These are phyloP conservation scores for Tetradesmus obliquus DNA, from an alignment of 139 green algal genomes.

Conservation along the genomic window DNA sequence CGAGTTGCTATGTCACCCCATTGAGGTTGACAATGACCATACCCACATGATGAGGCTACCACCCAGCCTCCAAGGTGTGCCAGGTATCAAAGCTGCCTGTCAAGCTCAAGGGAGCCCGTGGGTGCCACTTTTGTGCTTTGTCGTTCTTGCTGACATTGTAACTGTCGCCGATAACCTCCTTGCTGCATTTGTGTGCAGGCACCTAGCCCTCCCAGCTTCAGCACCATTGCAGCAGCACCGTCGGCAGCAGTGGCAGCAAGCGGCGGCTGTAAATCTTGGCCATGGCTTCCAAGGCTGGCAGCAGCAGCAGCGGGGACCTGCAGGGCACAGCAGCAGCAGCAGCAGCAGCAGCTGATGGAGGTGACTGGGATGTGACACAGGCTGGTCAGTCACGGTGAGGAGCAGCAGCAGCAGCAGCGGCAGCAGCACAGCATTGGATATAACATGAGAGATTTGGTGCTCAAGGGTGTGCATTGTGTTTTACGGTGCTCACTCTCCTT, in stretches of 20 bases:
- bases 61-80: too few relatives aligned
- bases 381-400: constrained; percentile 12
- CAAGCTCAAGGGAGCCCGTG: too few relatives aligned
- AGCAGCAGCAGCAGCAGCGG: background rate
- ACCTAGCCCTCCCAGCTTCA: background rate
- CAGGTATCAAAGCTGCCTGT: too few relatives aligned
- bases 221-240: background rate
- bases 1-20: too few relatives aligned
- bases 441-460: background rate
- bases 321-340: background rate
- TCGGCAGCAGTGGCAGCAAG: background rate
- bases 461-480: too few relatives aligned
- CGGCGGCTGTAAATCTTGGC: background rate
- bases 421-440: background rate
- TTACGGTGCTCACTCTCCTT: too few relatives aligned
- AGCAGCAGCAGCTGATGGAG: background rate
- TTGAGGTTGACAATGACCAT: too few relatives aligned
- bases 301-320: constrained; percentile 8
- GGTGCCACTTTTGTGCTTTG: too few relatives aligned
- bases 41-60: too few relatives aligned
- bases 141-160: too few relatives aligned
- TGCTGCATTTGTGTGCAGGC: background rate
- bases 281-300: background rate
- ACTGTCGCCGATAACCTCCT: too few relatives aligned
- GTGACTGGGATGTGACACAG: background rate